Evolutionary conservation across 2,329 filamentous ascomycete genomes (phyloP).

Genomic region (Xylariaceae sp.): DNA sequence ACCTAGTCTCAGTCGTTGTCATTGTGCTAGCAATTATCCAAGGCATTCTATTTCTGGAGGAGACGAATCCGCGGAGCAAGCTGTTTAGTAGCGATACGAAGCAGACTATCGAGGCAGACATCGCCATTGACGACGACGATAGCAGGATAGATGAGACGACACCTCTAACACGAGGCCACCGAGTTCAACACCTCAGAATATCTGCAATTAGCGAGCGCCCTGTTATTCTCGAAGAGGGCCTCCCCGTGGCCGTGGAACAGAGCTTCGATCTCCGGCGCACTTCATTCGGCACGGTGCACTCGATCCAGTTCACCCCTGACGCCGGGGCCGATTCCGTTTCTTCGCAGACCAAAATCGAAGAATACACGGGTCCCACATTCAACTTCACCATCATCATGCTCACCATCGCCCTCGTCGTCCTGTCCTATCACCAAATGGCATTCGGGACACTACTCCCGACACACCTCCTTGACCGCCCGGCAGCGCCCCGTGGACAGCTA

Average conservation of each 20-base stretch:
- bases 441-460: slow-evolving; percentile 52
- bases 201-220: slow-evolving; percentile 36
- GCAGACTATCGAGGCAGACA: slow-evolving; percentile 31
- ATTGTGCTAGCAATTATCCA: slow-evolving; percentile 67
- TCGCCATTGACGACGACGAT: slow-evolving; percentile 36
- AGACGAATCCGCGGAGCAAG: slow-evolving; percentile 46
- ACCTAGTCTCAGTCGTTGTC: slow-evolving; percentile 67
- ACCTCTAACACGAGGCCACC: slow-evolving; percentile 31
- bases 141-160: slow-evolving; percentile 39
- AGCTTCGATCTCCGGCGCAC: slow-evolving; percentile 46
- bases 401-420: slow-evolving; percentile 48
- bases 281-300: slow-evolving; percentile 52
- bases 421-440: slow-evolving; percentile 56
- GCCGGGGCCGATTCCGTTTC: slow-evolving; percentile 12
- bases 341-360: slow-evolving; percentile 11
- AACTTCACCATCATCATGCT: slow-evolving; percentile 52
- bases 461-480: slow-evolving; percentile 49
- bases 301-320: slow-evolving; percentile 44
- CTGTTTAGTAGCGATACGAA: slow-evolving; percentile 4
- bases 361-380: slow-evolving; percentile 42
- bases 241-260: slow-evolving; percentile 45
- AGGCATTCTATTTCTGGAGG: slow-evolving; percentile 65
- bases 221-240: slow-evolving; percentile 44
- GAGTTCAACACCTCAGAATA: slow-evolving; percentile 22
- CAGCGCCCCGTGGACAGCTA: slow-evolving; percentile 38